Evolutionary conservation across 2,329 filamentous ascomycete species (phyloP).

Genomic region (Pyrenophora tritici-repentis): DNA sequence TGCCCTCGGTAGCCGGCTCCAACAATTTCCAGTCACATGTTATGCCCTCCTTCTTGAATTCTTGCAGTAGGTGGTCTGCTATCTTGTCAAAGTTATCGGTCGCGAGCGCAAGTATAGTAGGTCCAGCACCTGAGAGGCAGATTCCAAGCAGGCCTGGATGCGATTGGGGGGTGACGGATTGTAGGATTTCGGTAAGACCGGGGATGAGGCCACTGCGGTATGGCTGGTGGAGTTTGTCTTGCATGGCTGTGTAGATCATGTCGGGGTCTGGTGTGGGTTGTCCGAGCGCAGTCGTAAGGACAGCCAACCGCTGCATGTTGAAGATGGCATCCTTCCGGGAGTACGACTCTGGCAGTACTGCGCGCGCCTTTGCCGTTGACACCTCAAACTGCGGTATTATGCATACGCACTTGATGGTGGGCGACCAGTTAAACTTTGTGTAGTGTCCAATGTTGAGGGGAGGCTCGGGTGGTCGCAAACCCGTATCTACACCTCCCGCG

Average conservation of each 20-base stretch:
- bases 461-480: conserved; percentile 83
- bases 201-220: conserved; percentile 92
- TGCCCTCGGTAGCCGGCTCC: conserved; percentile 78
- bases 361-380: conserved; percentile 86
- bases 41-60: conserved; percentile 74
- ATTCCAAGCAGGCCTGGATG: conserved; percentile 91
- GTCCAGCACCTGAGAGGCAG: conserved; percentile 91
- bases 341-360: conserved; percentile 81
- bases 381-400: conserved; percentile 97
- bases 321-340: conserved; percentile 85
- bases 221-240: conserved; percentile 96
- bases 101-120: conserved; percentile 90
- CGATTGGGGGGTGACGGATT: conserved; percentile 84
- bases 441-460: conserved; percentile 92
- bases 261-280: conserved; percentile 88
- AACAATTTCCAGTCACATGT: conserved; percentile 85
- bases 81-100: conserved; percentile 89
- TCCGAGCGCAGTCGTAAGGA: conserved; percentile 86
- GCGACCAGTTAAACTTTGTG: conserved; percentile 92
- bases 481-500: conserved; percentile 89
- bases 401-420: conserved; percentile 93
- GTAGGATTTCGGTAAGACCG: conserved; percentile 85
- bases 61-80: conserved; percentile 74
- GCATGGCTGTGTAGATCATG: conserved; percentile 97
- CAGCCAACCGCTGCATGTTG: conserved; percentile 91